Conservation (phyloP, 371 early-diverging fungal genomes). For the Synchytrium microbalum region DNA sequence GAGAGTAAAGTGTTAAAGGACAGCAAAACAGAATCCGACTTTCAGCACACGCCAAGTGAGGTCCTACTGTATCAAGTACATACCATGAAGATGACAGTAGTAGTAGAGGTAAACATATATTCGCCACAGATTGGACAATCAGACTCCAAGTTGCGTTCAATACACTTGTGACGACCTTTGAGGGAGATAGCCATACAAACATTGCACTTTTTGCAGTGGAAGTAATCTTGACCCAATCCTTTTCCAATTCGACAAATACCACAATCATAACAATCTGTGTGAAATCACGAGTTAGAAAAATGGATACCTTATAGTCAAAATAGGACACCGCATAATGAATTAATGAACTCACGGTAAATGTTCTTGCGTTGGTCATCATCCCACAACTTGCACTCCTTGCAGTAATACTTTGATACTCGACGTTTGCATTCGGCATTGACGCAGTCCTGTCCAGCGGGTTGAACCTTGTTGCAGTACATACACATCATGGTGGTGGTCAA, state of each 20-base stretch:
- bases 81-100: slow-evolving; percentile 81
- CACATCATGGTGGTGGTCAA: slow-evolving; percentile 86
- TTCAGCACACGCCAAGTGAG: not conserved
- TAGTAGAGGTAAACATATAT: slow-evolving; percentile 80
- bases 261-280: slow-evolving; percentile 62
- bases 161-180: slow-evolving; percentile 80
- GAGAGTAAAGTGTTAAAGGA: not conserved
- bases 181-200: slow-evolving; percentile 77
- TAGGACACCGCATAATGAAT: not conserved
- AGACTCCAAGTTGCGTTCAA: slow-evolving; percentile 82
- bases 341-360: slow-evolving; percentile 64
- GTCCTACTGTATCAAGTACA: slow-evolving; percentile 6
- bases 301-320: no score
- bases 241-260: slow-evolving; percentile 89
- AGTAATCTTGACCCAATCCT: slow-evolving; percentile 72
- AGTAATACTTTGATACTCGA: slow-evolving; percentile 74
- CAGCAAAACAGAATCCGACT: slow-evolving; percentile 3
- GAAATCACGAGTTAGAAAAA: not conserved
- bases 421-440: slow-evolving; percentile 49
- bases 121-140: slow-evolving; percentile 98
- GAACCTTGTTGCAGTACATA: slow-evolving; percentile 76
- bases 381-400: slow-evolving; percentile 89
- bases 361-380: slow-evolving; percentile 70
- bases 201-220: slow-evolving; percentile 92
- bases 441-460: slow-evolving; percentile 74